Evolutionary conservation across 805 yeast genomes (phyloP).

Genomic region (Candida palmyrensis): DNA sequence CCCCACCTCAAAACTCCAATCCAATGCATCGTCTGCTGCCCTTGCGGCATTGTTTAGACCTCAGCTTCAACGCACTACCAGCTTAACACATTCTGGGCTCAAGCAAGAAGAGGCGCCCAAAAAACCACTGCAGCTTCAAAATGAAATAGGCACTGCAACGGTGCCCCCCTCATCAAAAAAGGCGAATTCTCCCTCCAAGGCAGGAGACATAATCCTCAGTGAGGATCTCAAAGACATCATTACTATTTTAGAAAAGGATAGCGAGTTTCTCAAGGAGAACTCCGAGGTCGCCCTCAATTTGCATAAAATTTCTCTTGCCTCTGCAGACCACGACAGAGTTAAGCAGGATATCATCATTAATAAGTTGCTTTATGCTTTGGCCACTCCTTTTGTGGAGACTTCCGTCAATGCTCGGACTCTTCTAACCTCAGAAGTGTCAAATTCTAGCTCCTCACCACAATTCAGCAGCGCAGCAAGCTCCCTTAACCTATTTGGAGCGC

Average conservation of each 20-base stretch:
- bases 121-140: not conserved
- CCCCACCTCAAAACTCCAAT: constrained; percentile 24
- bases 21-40: constrained; percentile 44
- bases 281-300: constrained; percentile 47
- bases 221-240: constrained; percentile 48
- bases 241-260: constrained; percentile 38
- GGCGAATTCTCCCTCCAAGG: not conserved
- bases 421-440: constrained; percentile 6
- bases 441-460: constrained; percentile 16
- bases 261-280: constrained; percentile 20
- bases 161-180: not conserved
- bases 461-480: constrained; percentile 23
- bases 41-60: constrained; percentile 42
- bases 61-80: constrained; percentile 29
- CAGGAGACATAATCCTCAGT: constrained; percentile 16
- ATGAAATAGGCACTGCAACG: too few relatives aligned
- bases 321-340: constrained; percentile 21
- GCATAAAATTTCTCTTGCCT: constrained; percentile 51
- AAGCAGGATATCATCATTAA: constrained; percentile 40
- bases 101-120: too few relatives aligned
- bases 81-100: too few relatives aligned
- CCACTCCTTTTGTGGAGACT: constrained; percentile 59
- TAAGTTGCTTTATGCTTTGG: constrained; percentile 54
- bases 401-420: constrained; percentile 22
- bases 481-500: constrained; percentile 15